Conservation (phyloP, 2,329 filamentous ascomycete genomes). For the Phaeophleospora eucalypticola region DNA sequence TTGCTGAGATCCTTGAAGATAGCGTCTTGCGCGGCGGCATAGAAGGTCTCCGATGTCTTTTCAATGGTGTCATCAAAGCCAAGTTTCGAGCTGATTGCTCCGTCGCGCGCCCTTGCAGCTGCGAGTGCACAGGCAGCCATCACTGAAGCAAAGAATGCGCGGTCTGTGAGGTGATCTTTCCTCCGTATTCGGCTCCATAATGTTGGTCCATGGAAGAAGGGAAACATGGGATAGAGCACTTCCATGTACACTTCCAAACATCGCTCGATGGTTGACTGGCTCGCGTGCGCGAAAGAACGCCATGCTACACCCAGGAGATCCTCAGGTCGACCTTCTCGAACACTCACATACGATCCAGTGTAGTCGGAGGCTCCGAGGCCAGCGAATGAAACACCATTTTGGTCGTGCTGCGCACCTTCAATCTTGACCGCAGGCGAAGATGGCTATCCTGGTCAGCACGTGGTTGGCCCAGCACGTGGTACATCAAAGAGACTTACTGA, state of each 20-base stretch:
- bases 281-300: constrained; percentile 41
- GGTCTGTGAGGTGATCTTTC: constrained; percentile 43
- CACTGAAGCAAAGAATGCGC: constrained; percentile 45
- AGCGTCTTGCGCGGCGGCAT: constrained; percentile 40
- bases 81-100: constrained; percentile 39
- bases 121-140: constrained; percentile 52
- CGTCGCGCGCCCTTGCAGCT: constrained; percentile 48
- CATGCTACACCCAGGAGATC: constrained; percentile 33
- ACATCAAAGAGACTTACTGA: constrained; percentile 7
- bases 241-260: constrained; percentile 50
- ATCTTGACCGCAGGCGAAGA: constrained; percentile 17
- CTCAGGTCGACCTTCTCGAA: constrained; percentile 25
- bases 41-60: constrained; percentile 43
- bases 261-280: constrained; percentile 37
- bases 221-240: constrained; percentile 52
- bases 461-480: no score
- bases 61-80: constrained; percentile 12
- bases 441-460: constrained; percentile 8
- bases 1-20: constrained; percentile 37
- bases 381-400: background rate
- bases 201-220: constrained; percentile 49
- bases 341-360: constrained; percentile 18
- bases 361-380: constrained; percentile 12
- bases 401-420: constrained; percentile 6
- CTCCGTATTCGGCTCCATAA: constrained; percentile 39